Evolutionary conservation across 1,284 basidiomycete species (phyloP), one percentile per base, ranked within the genome.

Genomic region (Cutaneotrichosporon cutaneum): DNA sequence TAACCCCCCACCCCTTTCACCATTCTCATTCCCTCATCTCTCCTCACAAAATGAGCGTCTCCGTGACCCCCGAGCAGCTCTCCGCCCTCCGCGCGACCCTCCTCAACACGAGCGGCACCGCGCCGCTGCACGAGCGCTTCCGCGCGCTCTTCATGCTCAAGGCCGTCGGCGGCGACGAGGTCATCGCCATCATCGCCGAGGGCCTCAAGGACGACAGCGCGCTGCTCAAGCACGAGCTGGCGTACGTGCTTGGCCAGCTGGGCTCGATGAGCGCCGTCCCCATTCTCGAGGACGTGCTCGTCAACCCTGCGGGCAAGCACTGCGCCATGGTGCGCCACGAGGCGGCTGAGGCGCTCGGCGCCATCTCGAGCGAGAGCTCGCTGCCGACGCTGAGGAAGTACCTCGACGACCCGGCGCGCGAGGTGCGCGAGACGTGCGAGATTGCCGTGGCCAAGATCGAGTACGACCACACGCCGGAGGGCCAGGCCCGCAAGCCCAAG

Each of bases 261-360:
- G 87, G 88, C 69, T 85, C 85, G 53, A 73, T 80, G 0, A 83
- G 83, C 11, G 96, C 95, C 0, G 82, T 99, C 16, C 88, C 92
- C 2, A 84, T 86, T 16, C 85, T 99, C 4, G 88, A 90, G 77
- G 77, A 82, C 2, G 90, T 96, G 6, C 83, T 99, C 33, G 82
- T 85, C 62, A 93, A 99, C 80, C 61, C 66, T 2, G 60, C 68
- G 11, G 72, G 70, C 10, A 33, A 66, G 57, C 78, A 80, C 62
- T 78, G 78, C 62, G 88, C 92, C 1, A 99, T 99, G 96, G 96
- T 99, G 61, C 84, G 95, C 59, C 95, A 99, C 82, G 95, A 99
- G 90, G 94, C 96, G 26, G 96, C 96, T 21, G 96, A 99, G 81
- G 95, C 96, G 3, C 89, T 99, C 83, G 96, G 95, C 48, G 96